Conservation (phyloP, 2,329 filamentous ascomycete genomes). For the Trichophyton simii region DNA sequence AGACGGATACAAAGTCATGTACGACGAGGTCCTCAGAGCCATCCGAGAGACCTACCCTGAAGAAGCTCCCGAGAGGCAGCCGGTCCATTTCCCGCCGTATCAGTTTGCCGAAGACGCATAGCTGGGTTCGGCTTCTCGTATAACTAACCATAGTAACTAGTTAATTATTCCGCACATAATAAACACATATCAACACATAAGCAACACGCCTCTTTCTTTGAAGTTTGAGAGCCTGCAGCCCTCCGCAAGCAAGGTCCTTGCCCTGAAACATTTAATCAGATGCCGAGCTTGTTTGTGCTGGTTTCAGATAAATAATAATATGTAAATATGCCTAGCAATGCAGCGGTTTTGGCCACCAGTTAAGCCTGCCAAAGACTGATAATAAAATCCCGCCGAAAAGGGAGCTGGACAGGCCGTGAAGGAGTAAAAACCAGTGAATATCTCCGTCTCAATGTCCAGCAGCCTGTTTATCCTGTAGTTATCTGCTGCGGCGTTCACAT, state of each 20-base stretch:
- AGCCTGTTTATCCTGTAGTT: no score
- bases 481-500: no score
- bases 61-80: slow-evolving; percentile 40
- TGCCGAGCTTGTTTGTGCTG: background rate
- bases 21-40: slow-evolving; percentile 39
- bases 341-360: background rate
- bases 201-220: background rate
- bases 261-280: background rate
- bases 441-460: no score
- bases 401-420: background rate
- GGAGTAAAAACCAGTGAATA: background rate
- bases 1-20: slow-evolving; percentile 45
- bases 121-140: background rate
- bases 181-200: background rate
- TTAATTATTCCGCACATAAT: no score
- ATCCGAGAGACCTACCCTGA: slow-evolving; percentile 44
- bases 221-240: background rate
- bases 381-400: no score
- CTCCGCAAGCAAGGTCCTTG: background rate
- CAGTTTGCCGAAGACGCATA: slow-evolving; percentile 20
- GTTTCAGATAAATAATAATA: background rate
- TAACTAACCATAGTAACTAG: background rate
- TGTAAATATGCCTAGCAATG: background rate
- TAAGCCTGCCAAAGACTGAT: background rate
- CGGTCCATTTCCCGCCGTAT: slow-evolving; percentile 44